Evolutionary conservation across 2,329 filamentous ascomycete species (phyloP), one percentile per base, ranked within the genome.

Genomic region (Monilinia aucupariae): DNA sequence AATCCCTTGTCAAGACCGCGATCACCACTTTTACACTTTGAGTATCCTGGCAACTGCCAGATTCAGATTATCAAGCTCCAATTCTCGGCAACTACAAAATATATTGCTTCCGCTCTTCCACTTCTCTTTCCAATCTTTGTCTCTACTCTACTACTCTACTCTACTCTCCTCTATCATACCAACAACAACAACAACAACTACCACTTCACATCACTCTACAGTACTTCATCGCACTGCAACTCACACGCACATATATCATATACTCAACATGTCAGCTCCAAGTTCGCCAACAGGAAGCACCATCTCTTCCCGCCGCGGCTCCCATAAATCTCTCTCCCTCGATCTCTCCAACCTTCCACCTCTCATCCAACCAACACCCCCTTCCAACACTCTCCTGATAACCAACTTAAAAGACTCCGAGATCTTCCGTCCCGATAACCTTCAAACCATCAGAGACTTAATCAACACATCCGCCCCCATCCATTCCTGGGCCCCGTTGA

Each of bases 321-420:
- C 70, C 49, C 63, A 67, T 34, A 76, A 81, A 70, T 83, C 91
- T 63, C 69, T 73, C 66, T 87, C 85, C 27, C 82, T 94, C 71
- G 90, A 93, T 73, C 83, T 93, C 52, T 88, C 88, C 66, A 83
- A 81, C 72, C 78, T 93, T 49, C 89, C 90, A 56, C 83, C 88
- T 43, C 80, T 90, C 62, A 79, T 80, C 49, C 82, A 85, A 73
- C 89, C 90, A n/a, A 86, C 89, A 32, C 84, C 87, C 61, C 88
- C 89, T 7, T 89, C 88, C 68, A 94, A 94, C 79, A 94, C 90
- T 0, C 85, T 94, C 63, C 85, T 94, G 72, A 88, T 94, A 73
- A 94, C 90, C 71, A 91, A 91, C 78, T 84, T 94, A 65, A 79
- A 86, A 72, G 84, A 90, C 68, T 77, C 81, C 64, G 85, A 88